Percentiles rank a stretch among this genome's conserved stretches.
Conservation (phyloP, 2,329 filamentous ascomycete genomes). For the Emergomyces pasteurianus region DNA sequence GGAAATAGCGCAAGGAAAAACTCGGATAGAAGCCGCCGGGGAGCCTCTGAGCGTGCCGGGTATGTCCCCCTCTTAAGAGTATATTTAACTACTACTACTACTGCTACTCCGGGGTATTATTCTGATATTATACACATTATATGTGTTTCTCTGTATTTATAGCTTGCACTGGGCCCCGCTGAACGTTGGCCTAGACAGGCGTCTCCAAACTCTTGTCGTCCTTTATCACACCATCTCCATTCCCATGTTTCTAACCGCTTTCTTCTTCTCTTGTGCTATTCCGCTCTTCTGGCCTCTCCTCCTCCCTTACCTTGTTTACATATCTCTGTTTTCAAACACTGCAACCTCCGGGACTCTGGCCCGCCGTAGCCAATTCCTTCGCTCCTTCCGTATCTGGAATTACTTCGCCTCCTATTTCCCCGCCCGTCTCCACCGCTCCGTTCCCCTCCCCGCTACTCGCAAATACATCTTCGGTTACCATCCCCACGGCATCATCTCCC, state of each 20-base stretch:
- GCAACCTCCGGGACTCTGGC: constrained; percentile 62
- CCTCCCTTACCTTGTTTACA: constrained; percentile 68
- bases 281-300: constrained; percentile 80
- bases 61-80: neutral
- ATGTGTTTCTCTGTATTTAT: neutral
- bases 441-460: constrained; percentile 62
- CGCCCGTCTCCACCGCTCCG: constrained; percentile 72
- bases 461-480: constrained; percentile 98
- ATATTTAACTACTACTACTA: neutral
- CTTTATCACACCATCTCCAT: constrained; percentile 62
- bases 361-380: constrained; percentile 62
- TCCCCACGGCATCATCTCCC: constrained; percentile 92
- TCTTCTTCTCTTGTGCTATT: constrained; percentile 85
- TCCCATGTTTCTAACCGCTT: constrained; percentile 58
- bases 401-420: constrained; percentile 91
- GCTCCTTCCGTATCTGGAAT: constrained; percentile 66
- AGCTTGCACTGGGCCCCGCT: constrained; percentile 77
- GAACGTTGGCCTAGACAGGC: constrained; percentile 57
- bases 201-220: constrained; percentile 67
- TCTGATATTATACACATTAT: neutral
- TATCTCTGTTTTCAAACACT: constrained; percentile 62
- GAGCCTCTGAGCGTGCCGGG: neutral
- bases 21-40: neutral
- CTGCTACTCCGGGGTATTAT: neutral
- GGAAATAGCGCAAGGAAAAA: neutral